Conservation (phyloP, 495 filamentous ascomycete species). For the Collariella sp. region DNA sequence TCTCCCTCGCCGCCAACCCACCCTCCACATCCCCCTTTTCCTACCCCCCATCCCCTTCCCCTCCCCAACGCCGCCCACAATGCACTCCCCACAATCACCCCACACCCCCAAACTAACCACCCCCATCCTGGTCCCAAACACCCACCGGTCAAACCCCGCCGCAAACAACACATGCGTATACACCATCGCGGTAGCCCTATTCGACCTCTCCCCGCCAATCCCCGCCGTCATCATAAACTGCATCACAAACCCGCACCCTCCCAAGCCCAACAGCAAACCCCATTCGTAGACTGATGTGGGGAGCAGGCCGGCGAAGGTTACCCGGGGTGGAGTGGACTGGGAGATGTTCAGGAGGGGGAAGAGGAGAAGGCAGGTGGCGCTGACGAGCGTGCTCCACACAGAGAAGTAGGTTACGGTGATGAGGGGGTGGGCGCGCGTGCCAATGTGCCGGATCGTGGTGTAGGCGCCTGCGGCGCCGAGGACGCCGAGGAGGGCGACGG, state of each 20-base stretch:
- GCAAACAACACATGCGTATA: slow-evolving; percentile 94
- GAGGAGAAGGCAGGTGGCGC: slow-evolving; percentile 46
- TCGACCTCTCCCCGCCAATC: slow-evolving; percentile 55
- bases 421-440: slow-evolving; percentile 72
- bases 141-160: slow-evolving; percentile 65
- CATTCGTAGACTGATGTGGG: slow-evolving; percentile 59
- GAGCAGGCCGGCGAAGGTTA: slow-evolving; percentile 45
- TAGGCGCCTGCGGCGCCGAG: slow-evolving; percentile 69
- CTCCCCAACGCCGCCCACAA: slow-evolving; percentile 64
- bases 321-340: slow-evolving; percentile 27
- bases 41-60: slow-evolving; percentile 13
- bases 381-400: slow-evolving; percentile 58
- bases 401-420: slow-evolving; percentile 85
- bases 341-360: slow-evolving; percentile 37
- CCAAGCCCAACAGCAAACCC: slow-evolving; percentile 59
- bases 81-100: slow-evolving; percentile 71
- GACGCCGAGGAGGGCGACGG: slow-evolving; percentile 69
- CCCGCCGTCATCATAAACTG: slow-evolving; percentile 84
- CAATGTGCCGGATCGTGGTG: slow-evolving; percentile 78
- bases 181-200: slow-evolving; percentile 77
- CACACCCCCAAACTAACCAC: slow-evolving; percentile 63
- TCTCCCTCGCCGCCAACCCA: background rate
- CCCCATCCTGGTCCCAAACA: slow-evolving; percentile 66
- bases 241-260: slow-evolving; percentile 70
- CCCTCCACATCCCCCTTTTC: slow-evolving; percentile 7